Evolutionary conservation across 805 yeast species (phyloP).

Genomic region (Sungouiella thailandica): DNA sequence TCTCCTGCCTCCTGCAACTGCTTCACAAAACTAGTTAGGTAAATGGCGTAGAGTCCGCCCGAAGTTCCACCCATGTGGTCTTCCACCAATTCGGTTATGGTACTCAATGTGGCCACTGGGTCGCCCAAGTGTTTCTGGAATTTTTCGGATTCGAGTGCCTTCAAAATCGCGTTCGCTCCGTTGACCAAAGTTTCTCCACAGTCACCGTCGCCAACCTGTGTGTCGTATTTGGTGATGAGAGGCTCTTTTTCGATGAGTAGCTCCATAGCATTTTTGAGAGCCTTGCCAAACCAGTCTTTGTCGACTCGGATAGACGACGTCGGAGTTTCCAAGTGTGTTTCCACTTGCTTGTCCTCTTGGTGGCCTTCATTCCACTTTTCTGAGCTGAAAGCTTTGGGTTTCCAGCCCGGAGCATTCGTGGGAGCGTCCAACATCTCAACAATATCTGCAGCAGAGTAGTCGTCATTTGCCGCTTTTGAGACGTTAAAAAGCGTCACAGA

Average conservation of each 20-base stretch:
- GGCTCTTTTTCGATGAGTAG: conserved; percentile 52
- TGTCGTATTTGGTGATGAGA: conserved; percentile 76
- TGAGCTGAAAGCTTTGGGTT: conserved; percentile 31
- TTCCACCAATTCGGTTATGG: conserved; percentile 79
- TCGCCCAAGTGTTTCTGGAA: conserved; percentile 36
- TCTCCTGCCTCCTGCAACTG: conserved; percentile 37
- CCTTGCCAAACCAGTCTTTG: conserved; percentile 42
- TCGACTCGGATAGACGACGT: conserved; percentile 28
- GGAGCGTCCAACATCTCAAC: conserved; percentile 62
- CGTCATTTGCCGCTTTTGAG: conserved; percentile 29
- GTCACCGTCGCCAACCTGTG: conserved; percentile 94
- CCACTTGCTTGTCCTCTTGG: conserved; percentile 25
- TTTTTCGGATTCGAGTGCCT: conserved; percentile 39
- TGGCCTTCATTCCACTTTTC: conserved; percentile 26
- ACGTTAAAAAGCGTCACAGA: conserved; percentile 77
- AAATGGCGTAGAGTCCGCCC: conserved; percentile 89
- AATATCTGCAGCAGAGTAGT: conserved; percentile 15
- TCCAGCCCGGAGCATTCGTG: conserved; percentile 85
- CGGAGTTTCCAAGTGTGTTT: conserved; percentile 15
- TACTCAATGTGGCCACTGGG: conserved; percentile 56
- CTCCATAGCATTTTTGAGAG: conserved; percentile 42
- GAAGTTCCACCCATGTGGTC: conserved; percentile 97
- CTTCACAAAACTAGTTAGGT: conserved; percentile 67
- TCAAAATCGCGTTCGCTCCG: conserved; percentile 72
- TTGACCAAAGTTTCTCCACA: conserved; percentile 87